These are phyloP conservation scores for Populus davidiana DNA, from an alignment of 345 rosid genomes.

Conservation along the genomic window DNA sequence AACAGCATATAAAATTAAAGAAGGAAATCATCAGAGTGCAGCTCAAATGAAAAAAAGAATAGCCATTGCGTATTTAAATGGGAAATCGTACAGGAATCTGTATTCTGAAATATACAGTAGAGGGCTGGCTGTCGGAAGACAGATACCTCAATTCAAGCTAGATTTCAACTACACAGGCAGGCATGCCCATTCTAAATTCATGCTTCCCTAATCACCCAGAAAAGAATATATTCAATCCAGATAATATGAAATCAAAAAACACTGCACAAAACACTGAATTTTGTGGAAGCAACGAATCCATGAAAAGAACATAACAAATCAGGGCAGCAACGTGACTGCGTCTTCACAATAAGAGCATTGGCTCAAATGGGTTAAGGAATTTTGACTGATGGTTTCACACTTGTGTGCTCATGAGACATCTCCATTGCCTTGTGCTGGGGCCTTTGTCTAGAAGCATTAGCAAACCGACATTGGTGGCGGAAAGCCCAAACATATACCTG, in stretches of 20 bases:
- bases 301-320: neutral
- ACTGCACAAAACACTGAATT: conserved; percentile 34
- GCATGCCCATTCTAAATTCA: conserved; percentile 23
- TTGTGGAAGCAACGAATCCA: conserved; percentile 20
- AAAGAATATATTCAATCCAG: conserved; percentile 22
- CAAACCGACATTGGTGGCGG: conserved; percentile 69
- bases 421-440: conserved; percentile 60
- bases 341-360: neutral
- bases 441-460: conserved; percentile 77
- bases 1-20: neutral
- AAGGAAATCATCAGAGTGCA: neutral
- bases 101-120: conserved; percentile 28
- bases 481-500: conserved; percentile 66
- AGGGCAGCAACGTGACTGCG: neutral
- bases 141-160: conserved; percentile 22
- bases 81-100: conserved; percentile 33
- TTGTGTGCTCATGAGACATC: conserved; percentile 77
- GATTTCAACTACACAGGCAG: conserved; percentile 26
- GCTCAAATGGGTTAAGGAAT: neutral
- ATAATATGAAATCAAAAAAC: conserved; percentile 25
- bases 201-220: conserved; percentile 22
- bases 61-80: conserved; percentile 18
- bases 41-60: conserved; percentile 17
- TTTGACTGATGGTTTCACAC: conserved; percentile 22
- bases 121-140: conserved; percentile 14